Conservation (phyloP, 371 early-diverging fungal genomes). For the Lichtheimia hyalospora region DNA sequence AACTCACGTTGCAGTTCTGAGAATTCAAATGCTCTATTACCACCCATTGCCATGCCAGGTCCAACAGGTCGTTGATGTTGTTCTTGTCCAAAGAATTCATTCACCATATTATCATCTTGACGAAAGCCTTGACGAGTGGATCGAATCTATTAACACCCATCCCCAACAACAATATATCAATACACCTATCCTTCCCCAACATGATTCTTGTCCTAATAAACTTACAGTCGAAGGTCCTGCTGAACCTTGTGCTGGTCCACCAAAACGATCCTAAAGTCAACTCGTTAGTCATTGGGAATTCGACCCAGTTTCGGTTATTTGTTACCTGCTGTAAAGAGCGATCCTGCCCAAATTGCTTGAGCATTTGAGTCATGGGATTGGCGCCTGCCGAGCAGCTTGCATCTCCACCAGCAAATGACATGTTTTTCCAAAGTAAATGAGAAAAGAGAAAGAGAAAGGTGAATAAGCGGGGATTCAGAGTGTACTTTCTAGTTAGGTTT, state of each 20-base stretch:
- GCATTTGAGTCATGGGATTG: constrained; percentile 60
- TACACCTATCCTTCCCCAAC: background rate
- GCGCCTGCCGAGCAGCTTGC: constrained; percentile 59
- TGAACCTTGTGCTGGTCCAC: constrained; percentile 27
- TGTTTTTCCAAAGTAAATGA: constrained; percentile 2
- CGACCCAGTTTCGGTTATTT: background rate
- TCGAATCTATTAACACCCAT: constrained; percentile 27
- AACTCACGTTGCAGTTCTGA: constrained; percentile 54
- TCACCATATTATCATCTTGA: constrained; percentile 41
- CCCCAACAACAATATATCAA: background rate
- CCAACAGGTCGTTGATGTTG: constrained; percentile 21
- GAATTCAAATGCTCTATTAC: constrained; percentile 46
- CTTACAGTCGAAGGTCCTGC: constrained; percentile 40
- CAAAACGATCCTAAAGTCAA: constrained; percentile 38
- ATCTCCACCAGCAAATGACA: constrained; percentile 36
- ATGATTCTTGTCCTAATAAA: background rate
- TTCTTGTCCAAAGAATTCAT: constrained; percentile 63
- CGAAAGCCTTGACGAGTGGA: constrained; percentile 22
- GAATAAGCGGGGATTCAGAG: too few relatives aligned
- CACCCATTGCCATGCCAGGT: constrained; percentile 7
- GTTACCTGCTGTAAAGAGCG: constrained; percentile 51
- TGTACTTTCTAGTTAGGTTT: too few relatives aligned
- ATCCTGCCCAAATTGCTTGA: constrained; percentile 58
- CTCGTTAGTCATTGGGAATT: background rate
- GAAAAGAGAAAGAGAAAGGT: constrained; percentile 6